These are phyloP conservation scores for Cystofilobasidium bisporidii DNA, from an alignment of 768 basidiomycete species.

Conservation along the genomic window DNA sequence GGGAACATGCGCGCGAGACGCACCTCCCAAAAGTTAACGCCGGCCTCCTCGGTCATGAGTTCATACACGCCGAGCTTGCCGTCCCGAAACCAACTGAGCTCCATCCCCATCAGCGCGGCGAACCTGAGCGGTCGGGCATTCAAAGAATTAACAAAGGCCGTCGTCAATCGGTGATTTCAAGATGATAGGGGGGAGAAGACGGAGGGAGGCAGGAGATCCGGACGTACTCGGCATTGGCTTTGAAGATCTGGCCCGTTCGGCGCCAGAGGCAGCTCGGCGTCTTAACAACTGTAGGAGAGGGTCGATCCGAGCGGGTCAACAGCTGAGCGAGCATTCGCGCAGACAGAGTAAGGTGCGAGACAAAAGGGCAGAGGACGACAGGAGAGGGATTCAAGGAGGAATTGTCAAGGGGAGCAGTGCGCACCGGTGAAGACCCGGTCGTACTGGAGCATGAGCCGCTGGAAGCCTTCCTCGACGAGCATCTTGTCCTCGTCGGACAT, in stretches of 20 bases:
- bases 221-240: constrained; percentile 70
- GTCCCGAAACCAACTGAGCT: constrained; percentile 79
- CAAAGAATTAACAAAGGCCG: too few relatives aligned
- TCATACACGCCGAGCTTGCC: constrained; percentile 94
- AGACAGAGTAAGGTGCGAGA: too few relatives aligned
- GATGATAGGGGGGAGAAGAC: too few relatives aligned
- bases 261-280: constrained; percentile 96
- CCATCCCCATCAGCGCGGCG: constrained; percentile 60
- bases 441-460: constrained; percentile 86
- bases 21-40: constrained; percentile 28
- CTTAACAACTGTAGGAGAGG: constrained; percentile 78
- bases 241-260: constrained; percentile 95
- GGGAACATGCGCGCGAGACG: neutral
- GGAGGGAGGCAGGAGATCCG: too few relatives aligned
- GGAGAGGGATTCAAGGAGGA: neutral
- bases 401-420: constrained; percentile 27
- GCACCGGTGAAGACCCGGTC: constrained; percentile 55
- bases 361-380: neutral
- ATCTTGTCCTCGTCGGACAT: constrained; percentile 57
- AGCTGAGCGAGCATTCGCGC: too few relatives aligned
- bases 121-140: constrained; percentile 45
- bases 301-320: too few relatives aligned
- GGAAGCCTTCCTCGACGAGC: constrained; percentile 96
- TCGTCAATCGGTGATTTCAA: too few relatives aligned
- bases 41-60: constrained; percentile 88